These are phyloP conservation scores for Penicillium capsulatum DNA, from an alignment of 2,329 filamentous ascomycete genomes.

Conservation along the genomic window DNA sequence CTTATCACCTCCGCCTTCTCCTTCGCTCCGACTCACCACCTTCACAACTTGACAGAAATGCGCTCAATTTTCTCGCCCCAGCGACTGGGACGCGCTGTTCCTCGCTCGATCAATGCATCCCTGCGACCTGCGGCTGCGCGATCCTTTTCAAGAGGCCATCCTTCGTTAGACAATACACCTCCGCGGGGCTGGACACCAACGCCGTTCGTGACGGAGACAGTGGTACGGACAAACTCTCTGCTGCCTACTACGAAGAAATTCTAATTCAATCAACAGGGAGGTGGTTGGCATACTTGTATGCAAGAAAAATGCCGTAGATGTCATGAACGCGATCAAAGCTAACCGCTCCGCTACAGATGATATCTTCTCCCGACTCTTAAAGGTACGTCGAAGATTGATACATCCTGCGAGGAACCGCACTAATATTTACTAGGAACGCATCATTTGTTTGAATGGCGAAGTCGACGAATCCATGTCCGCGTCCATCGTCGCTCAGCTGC, in stretches of 20 bases:
- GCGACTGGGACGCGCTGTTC: conserved; percentile 21
- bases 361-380: conserved; percentile 75
- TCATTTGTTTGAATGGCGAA: conserved; percentile 86
- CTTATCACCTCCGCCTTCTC: conserved; percentile 11
- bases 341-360: conserved; percentile 54
- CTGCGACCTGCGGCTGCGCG: conserved; percentile 14
- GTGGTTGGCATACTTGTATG: conserved; percentile 74
- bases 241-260: background rate
- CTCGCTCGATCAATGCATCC: conserved; percentile 5
- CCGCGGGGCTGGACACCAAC: conserved; percentile 49
- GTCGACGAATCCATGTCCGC: conserved; percentile 88
- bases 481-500: conserved; percentile 90
- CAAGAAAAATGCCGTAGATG: conserved; percentile 24
- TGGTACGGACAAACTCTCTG: conserved; percentile 46
- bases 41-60: conserved; percentile 20
- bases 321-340: conserved; percentile 18
- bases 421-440: conserved; percentile 62
- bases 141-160: conserved; percentile 29
- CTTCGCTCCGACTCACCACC: background rate
- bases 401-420: conserved; percentile 48
- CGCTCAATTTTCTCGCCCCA: conserved; percentile 18
- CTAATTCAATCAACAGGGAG: conserved; percentile 52
- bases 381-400: conserved; percentile 44
- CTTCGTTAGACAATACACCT: conserved; percentile 27
- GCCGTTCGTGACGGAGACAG: conserved; percentile 53